Base-by-base conservation (phyloP, 768 basidiomycete genomes). In the Rickenella mellea region DNA sequence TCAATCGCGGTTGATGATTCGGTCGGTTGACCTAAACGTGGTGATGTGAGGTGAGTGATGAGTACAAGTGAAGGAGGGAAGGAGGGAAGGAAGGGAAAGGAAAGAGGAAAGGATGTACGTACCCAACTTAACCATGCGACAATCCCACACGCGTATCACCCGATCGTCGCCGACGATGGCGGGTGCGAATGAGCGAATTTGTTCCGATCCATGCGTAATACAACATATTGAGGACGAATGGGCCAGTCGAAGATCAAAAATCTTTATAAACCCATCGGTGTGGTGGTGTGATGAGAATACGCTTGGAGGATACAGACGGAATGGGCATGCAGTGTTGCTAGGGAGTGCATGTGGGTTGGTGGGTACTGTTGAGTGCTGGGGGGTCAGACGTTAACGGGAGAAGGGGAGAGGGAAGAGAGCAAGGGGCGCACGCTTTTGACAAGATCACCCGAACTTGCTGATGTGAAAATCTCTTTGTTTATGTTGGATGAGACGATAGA, bases 401-500 rank as follows among this genome's bases (percentile, higher is more conserved):
- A 28, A 42, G 35, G 30, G 1, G 7, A 22, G 11, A 7, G 25
- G n/a, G 20, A n/a, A n/a, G n/a, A n/a, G n/a, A n/a, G n/a, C n/a
- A 36, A 20, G 12, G 2, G 8, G 69, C 86, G 36, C 48, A 92
- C 93, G 37, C 96, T 53, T 64, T 96, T 97, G 30, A 93, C 73
- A 12, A 71, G 74, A 21, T 89, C 90, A 55, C 98, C 94, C 93
- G 93, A 97, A 10, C 83, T 88, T 20, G 87, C 75, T 9, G 91
- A 91, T 6, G 73, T 75, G 58, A 96, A 93, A 1, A 75, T 74
- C 49, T 90, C 84, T 57, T 94, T 96, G 52, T 82, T 79, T 47
- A 93, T 61, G 62, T 96, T 98, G 48, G 84, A 91, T 92, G 94
- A 98, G 59, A 98, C 89, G 5, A 97, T 78, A 8, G 83, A 84